Percentiles rank a stretch among this genome's conserved stretches.
These are phyloP conservation scores for Strobilomyces confusus DNA, from an alignment of 768 basidiomycete species.

Conservation along the genomic window DNA sequence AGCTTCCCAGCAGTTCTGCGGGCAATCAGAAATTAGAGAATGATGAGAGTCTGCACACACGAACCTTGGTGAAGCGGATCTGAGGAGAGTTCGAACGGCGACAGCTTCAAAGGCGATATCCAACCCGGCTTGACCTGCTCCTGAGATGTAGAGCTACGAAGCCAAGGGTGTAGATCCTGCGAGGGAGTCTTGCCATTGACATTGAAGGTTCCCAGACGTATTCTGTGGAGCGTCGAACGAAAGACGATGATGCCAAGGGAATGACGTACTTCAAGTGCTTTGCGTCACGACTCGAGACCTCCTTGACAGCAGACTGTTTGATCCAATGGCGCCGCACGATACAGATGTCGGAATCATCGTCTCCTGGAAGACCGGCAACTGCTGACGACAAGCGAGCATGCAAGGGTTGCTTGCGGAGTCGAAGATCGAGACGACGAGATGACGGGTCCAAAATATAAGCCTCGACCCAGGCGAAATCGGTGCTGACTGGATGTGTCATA, in stretches of 20 bases:
- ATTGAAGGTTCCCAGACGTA: slow-evolving; percentile 80
- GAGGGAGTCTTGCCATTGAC: slow-evolving; percentile 76
- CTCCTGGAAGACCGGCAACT: slow-evolving; percentile 56
- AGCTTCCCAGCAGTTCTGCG: slow-evolving; percentile 8
- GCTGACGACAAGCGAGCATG: slow-evolving; percentile 54
- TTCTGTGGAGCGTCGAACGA: slow-evolving; percentile 32
- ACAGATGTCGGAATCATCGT: slow-evolving; percentile 56
- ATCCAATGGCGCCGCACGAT: slow-evolving; percentile 67
- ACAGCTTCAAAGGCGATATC: slow-evolving; percentile 36
- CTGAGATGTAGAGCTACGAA: slow-evolving; percentile 32
- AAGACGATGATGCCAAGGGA: neutral
- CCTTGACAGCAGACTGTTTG: slow-evolving; percentile 37
- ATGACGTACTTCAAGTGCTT: slow-evolving; percentile 22
- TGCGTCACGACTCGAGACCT: slow-evolving; percentile 22
- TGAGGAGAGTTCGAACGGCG: slow-evolving; percentile 30
- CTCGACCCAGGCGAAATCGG: slow-evolving; percentile 20
- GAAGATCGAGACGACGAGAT: slow-evolving; percentile 43
- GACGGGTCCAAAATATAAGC: slow-evolving; percentile 7
- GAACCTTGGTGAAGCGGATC: slow-evolving; percentile 23
- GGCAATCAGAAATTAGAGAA: neutral
- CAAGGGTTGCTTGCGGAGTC: slow-evolving; percentile 44
- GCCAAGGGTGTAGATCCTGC: slow-evolving; percentile 68
- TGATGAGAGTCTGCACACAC: neutral
- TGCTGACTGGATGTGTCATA: neutral
- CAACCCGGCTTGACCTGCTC: slow-evolving; percentile 9